Conservation (phyloP, 2,329 filamentous ascomycete genomes). For the Cercospora berteroae region DNA sequence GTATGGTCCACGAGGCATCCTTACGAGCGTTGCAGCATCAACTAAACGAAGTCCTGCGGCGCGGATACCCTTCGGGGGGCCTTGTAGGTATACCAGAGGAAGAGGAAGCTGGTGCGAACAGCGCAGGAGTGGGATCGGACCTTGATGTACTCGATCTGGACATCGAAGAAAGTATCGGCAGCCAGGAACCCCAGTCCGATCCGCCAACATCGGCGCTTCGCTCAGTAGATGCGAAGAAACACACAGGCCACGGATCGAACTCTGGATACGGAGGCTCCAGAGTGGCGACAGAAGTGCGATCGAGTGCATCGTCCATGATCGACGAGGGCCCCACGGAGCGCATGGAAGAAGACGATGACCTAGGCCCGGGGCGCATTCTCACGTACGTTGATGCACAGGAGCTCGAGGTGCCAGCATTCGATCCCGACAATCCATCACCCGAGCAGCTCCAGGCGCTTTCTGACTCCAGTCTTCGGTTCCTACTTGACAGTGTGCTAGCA, state of each 20-base stretch:
- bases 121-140: no score
- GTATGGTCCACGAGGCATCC: no score
- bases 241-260: not conserved
- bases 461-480: not conserved
- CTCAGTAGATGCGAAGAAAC: not conserved
- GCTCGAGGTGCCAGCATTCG: not conserved
- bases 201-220: not conserved
- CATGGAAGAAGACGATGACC: not conserved
- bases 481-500: not conserved
- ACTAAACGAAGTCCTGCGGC: no score
- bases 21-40: no score
- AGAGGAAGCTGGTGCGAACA: no score
- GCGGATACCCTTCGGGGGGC: no score
- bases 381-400: not conserved
- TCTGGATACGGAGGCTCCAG: not conserved
- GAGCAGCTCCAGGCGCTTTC: not conserved
- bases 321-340: not conserved
- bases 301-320: not conserved
- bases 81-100: no score
- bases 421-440: not conserved
- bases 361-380: not conserved
- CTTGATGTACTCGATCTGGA: no score
- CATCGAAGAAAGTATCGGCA: no score
- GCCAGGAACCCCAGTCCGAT: accelerated
- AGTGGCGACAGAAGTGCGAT: not conserved